These are phyloP conservation scores for Aspergillus homomorphus DNA, from an alignment of 495 filamentous ascomycete species.

Conservation along the genomic window DNA sequence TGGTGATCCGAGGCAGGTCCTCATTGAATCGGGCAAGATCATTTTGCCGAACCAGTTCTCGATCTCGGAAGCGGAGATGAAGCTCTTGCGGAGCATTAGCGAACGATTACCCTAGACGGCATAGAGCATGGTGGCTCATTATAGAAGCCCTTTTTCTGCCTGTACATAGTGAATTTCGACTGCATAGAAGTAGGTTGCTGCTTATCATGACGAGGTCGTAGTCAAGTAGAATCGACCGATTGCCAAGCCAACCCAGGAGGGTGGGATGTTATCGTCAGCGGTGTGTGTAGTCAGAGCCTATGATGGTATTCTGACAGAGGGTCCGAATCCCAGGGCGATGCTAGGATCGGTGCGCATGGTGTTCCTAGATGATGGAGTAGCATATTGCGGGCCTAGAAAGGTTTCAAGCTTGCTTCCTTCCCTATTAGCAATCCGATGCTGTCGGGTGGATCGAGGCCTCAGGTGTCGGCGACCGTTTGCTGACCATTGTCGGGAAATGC, in stretches of 20 bases:
- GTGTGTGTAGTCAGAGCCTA: no score
- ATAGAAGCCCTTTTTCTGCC: not conserved
- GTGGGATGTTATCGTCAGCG: no score
- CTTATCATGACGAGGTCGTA: not conserved
- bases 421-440: no score
- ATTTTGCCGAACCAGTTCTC: conserved; percentile 34
- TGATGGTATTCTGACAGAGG: no score
- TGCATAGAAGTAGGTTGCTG: not conserved
- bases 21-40: conserved; percentile 31
- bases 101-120: conserved; percentile 23
- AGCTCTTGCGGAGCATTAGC: conserved; percentile 31
- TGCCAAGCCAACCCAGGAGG: not conserved
- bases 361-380: no score
- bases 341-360: no score
- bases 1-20: conserved; percentile 28
- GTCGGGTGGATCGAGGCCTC: not conserved
- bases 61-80: conserved; percentile 32
- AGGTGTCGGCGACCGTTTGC: not conserved
- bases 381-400: no score
- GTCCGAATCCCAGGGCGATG: no score
- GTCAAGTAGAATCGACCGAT: not conserved
- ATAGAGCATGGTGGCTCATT: not conserved
- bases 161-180: not conserved
- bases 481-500: conserved; percentile 12
- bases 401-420: no score